phyloP scores from a whole-genome alignment of 495 filamentous ascomycete genomes.

The Podospora fimiseda region DNA sequence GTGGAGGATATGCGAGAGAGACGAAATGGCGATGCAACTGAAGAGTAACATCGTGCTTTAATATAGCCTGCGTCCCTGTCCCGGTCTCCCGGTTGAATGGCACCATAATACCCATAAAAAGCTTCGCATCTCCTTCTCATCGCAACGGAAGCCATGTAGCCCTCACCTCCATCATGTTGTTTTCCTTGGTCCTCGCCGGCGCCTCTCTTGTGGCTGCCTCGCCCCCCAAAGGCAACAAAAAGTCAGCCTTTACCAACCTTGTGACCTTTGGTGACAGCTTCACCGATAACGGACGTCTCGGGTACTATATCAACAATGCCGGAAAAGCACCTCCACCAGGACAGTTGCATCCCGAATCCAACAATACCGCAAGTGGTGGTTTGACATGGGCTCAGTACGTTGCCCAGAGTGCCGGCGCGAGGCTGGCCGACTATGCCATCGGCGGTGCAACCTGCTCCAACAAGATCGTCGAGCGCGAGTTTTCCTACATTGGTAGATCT shows the following conservation, averaged over 20 bases:
- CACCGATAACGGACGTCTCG: conserved; percentile 61
- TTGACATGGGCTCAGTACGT: conserved; percentile 61
- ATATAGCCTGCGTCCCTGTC: conserved; percentile 20
- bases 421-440: conserved; percentile 69
- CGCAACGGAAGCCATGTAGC: not conserved
- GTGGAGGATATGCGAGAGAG: no score
- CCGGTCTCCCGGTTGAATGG: conserved; percentile 24
- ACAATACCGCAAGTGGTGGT: conserved; percentile 54
- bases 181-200: conserved; percentile 20
- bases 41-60: no score
- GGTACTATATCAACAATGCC: conserved; percentile 53
- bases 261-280: conserved; percentile 66
- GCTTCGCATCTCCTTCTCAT: not conserved
- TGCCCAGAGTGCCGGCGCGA: conserved; percentile 46
- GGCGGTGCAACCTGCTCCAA: conserved; percentile 65
- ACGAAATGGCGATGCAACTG: no score
- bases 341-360: conserved; percentile 35
- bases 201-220: conserved; percentile 17
- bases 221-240: conserved; percentile 2
- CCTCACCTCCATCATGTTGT: conserved; percentile 19
- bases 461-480: conserved; percentile 49
- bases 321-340: conserved; percentile 57
- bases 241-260: conserved; percentile 24
- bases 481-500: conserved; percentile 38
- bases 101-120: conserved; percentile 12